These are phyloP conservation scores for Corynespora cassiicola DNA, from an alignment of 2,329 filamentous ascomycete species.

Conservation along the genomic window DNA sequence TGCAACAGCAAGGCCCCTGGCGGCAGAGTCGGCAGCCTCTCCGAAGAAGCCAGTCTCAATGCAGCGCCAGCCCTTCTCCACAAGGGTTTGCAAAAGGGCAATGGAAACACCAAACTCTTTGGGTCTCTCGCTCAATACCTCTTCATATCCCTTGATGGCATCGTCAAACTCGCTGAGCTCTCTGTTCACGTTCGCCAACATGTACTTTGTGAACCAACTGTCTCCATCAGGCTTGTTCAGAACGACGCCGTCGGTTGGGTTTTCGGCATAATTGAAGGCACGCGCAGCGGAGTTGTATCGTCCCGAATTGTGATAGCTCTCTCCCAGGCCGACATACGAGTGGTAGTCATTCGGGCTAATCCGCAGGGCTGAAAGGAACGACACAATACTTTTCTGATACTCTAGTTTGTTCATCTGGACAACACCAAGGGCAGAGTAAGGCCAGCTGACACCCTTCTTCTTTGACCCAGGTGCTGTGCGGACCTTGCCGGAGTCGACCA, in stretches of 20 bases:
- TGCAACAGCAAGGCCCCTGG: constrained; percentile 73
- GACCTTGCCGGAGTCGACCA: constrained; percentile 93
- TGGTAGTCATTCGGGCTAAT: constrained; percentile 89
- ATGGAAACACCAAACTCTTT: constrained; percentile 86
- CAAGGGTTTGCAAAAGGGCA: constrained; percentile 84
- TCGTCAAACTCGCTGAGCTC: constrained; percentile 91
- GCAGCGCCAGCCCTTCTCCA: constrained; percentile 79
- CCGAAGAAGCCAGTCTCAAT: constrained; percentile 87
- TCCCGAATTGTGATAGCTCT: constrained; percentile 94
- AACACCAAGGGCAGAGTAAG: constrained; percentile 89
- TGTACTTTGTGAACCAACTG: constrained; percentile 95
- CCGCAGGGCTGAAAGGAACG: constrained; percentile 87
- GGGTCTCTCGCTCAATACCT: constrained; percentile 71
- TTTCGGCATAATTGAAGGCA: constrained; percentile 84
- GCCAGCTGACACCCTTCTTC: constrained; percentile 93
- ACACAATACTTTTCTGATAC: constrained; percentile 85
- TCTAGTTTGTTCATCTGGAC: constrained; percentile 95
- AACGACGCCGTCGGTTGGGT: constrained; percentile 68
- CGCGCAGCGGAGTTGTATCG: constrained; percentile 93
- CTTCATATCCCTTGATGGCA: constrained; percentile 77
- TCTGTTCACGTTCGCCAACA: constrained; percentile 92
- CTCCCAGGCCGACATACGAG: constrained; percentile 95
- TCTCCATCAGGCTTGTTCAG: constrained; percentile 65
- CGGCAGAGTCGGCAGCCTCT: constrained; percentile 75
- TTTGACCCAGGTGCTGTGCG: constrained; percentile 91